Evolutionary conservation across 345 rosid genomes (phyloP).

Genomic region (Geranium brycei): DNA sequence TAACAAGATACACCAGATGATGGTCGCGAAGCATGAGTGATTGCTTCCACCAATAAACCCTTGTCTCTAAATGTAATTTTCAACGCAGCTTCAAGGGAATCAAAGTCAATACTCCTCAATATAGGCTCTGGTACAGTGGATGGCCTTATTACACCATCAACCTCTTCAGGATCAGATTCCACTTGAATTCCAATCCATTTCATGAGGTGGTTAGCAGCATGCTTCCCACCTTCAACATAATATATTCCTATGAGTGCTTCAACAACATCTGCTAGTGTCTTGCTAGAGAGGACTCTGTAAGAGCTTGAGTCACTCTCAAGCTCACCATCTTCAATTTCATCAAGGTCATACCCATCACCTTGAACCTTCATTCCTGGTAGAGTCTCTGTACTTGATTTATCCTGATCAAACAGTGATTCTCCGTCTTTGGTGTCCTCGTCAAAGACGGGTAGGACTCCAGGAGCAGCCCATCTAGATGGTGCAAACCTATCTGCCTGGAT

Average conservation of each 20-base stretch:
- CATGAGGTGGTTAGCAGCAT: constrained; percentile 86
- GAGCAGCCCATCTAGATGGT: constrained; percentile 99
- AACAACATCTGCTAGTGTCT: constrained; percentile 94
- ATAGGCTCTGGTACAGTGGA: constrained; percentile 55
- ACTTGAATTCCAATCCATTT: constrained; percentile 86
- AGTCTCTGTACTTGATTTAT: constrained; percentile 24
- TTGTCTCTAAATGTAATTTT: constrained; percentile 42
- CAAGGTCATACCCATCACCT: constrained; percentile 38
- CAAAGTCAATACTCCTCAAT: constrained; percentile 69
- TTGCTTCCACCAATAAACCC: constrained; percentile 71
- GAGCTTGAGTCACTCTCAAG: constrained; percentile 88
- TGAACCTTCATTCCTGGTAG: constrained; percentile 14
- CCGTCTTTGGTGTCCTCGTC: constrained; percentile 92
- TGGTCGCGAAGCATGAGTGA: constrained; percentile 96
- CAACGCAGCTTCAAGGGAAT: constrained; percentile 56
- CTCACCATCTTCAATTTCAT: constrained; percentile 87
- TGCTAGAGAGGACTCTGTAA: constrained; percentile 89
- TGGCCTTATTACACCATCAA: constrained; percentile 24
- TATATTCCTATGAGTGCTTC: constrained; percentile 97
- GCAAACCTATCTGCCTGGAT: constrained; percentile 99
- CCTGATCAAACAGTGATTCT: constrained; percentile 57
- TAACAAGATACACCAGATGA: constrained; percentile 90
- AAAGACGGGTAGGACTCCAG: constrained; percentile 88
- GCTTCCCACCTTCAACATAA: constrained; percentile 83
- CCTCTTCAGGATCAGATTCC: constrained; percentile 62